Percentiles rank a stretch among this genome's conserved stretches.
Evolutionary conservation across 169 alveolate genomes (phyloP).

Genomic region (Plasmodium malariae): DNA sequence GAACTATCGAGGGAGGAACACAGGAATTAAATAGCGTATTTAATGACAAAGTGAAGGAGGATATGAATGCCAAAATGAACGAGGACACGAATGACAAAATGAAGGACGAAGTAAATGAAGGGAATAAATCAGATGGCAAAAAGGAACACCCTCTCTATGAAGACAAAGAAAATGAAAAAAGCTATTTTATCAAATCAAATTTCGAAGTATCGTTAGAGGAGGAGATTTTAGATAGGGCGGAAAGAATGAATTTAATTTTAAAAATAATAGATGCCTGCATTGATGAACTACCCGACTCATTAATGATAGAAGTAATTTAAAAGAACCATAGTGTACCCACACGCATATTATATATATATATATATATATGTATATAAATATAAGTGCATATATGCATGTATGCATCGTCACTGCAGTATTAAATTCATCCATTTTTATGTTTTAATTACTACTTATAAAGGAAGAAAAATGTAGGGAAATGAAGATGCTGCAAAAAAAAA

Average conservation of each 20-base stretch:
- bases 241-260: slow-evolving; percentile 62
- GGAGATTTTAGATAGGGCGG: slow-evolving; percentile 58
- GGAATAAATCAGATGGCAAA: background rate
- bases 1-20: background rate
- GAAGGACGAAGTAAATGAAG: background rate
- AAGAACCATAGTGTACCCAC: background rate
- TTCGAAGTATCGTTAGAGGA: slow-evolving; percentile 23
- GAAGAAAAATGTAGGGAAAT: slow-evolving; percentile 62
- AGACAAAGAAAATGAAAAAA: slow-evolving; percentile 26
- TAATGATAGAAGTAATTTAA: slow-evolving; percentile 24
- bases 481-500: slow-evolving; percentile 39
- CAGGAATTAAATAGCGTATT: background rate
- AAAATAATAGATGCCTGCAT: slow-evolving; percentile 40
- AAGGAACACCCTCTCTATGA: slow-evolving; percentile 17
- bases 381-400: background rate
- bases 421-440: background rate
- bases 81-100: background rate
- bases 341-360: background rate
- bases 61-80: background rate
- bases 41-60: background rate
- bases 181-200: slow-evolving; percentile 49
- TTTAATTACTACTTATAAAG: background rate
- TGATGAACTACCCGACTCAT: slow-evolving; percentile 67
- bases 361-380: background rate
- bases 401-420: background rate